Evolutionary conservation across 129 eudicot species (phyloP).

Genomic region (Escallonia herrerae): DNA sequence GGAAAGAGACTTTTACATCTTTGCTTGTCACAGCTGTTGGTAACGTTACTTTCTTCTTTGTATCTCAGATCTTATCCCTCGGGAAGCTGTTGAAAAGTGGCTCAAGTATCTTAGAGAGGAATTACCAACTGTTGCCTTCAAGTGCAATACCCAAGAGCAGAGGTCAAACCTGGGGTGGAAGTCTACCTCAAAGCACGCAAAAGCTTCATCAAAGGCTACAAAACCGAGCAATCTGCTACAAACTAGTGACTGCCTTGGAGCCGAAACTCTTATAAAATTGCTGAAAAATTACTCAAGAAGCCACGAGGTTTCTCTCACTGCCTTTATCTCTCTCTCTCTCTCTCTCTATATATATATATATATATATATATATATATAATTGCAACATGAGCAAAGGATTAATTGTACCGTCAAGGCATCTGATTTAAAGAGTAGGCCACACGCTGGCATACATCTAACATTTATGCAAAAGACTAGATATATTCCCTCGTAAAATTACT

Average conservation of each 20-base stretch:
- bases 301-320: constrained; percentile 50
- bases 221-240: constrained; percentile 60
- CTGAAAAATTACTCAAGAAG: constrained; percentile 94
- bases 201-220: constrained; percentile 30
- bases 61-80: constrained; percentile 84
- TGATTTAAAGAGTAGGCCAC: too few species aligned
- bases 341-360: too few species aligned
- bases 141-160: constrained; percentile 97
- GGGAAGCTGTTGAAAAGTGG: constrained; percentile 98
- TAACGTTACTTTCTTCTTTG: constrained; percentile 3
- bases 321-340: too few species aligned
- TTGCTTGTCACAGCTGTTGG: not conserved
- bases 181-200: constrained; percentile 39
- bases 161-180: constrained; percentile 92
- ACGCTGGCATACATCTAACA: too few species aligned
- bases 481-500: too few species aligned
- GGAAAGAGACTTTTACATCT: not conserved
- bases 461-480: too few species aligned
- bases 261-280: constrained; percentile 76
- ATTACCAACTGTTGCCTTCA: constrained; percentile 90
- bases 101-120: constrained; percentile 90
- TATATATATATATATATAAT: too few species aligned
- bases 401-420: too few species aligned
- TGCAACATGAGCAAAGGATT: too few species aligned
- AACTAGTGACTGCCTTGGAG: constrained; percentile 96